These are phyloP conservation scores for Penicillium sp. DNA, from an alignment of 2,329 filamentous ascomycete genomes.

Conservation along the genomic window DNA sequence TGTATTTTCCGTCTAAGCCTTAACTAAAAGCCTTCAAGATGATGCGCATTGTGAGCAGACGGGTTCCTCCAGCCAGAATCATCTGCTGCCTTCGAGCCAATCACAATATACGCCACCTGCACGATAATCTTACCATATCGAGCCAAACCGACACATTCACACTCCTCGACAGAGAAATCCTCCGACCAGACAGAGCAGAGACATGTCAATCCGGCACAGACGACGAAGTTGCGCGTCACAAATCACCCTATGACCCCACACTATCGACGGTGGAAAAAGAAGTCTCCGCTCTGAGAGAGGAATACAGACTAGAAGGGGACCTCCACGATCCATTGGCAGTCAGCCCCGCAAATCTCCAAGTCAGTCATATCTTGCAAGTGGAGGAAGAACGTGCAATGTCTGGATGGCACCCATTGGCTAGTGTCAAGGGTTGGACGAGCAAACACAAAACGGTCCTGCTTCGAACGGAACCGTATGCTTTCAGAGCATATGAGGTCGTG, in stretches of 20 bases:
- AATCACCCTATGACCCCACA: constrained; percentile 35
- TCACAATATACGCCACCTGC: background rate
- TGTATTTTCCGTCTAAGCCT: too few relatives aligned
- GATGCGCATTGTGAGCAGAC: background rate
- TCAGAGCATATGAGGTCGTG: constrained; percentile 25
- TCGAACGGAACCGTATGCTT: constrained; percentile 21
- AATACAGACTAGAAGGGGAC: constrained; percentile 32
- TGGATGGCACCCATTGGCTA: constrained; percentile 25
- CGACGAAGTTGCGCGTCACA: constrained; percentile 35
- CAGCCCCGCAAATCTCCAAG: constrained; percentile 33
- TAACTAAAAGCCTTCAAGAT: background rate
- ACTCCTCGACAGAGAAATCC: constrained; percentile 25
- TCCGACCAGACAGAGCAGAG: constrained; percentile 30
- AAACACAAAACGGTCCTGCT: constrained; percentile 30
- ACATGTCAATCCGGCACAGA: constrained; percentile 37
- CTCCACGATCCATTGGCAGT: constrained; percentile 31
- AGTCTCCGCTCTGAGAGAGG: constrained; percentile 29
- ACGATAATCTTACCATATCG: background rate
- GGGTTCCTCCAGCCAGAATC: background rate
- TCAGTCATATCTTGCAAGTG: constrained; percentile 30
- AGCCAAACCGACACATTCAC: background rate
- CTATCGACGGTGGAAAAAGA: constrained; percentile 32
- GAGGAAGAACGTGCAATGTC: constrained; percentile 27
- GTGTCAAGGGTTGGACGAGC: constrained; percentile 34
- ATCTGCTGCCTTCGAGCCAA: background rate